phyloP scores from a whole-genome alignment of 2,329 filamentous ascomycete genomes.

The Trichoderma atroviride region DNA sequence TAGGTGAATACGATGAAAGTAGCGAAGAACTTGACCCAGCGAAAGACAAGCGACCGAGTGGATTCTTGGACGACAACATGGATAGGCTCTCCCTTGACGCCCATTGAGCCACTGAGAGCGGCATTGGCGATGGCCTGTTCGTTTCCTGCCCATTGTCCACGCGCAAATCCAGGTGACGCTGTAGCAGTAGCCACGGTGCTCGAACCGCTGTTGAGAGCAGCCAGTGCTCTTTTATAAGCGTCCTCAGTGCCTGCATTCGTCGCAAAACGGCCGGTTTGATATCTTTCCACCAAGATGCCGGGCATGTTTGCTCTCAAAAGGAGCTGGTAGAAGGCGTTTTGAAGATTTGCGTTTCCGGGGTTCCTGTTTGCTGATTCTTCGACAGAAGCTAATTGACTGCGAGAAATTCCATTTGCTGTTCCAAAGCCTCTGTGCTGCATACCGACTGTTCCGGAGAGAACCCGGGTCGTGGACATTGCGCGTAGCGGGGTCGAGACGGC shows the following conservation, averaged over 20 bases:
- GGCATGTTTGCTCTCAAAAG: slow-evolving; percentile 91
- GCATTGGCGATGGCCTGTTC: slow-evolving; percentile 39
- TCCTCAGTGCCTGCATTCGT: slow-evolving; percentile 76
- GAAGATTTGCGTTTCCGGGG: slow-evolving; percentile 80
- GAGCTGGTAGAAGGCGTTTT: slow-evolving; percentile 92
- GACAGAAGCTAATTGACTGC: slow-evolving; percentile 75
- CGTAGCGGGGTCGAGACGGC: slow-evolving; percentile 31
- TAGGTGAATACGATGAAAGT: slow-evolving; percentile 80
- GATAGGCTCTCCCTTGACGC: slow-evolving; percentile 80
- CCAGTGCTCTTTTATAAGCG: slow-evolving; percentile 75
- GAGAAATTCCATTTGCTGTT: slow-evolving; percentile 54
- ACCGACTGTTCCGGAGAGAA: slow-evolving; percentile 9
- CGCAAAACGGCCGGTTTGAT: slow-evolving; percentile 83
- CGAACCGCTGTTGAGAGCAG: slow-evolving; percentile 38
- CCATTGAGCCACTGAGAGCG: slow-evolving; percentile 48
- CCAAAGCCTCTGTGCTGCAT: slow-evolving; percentile 41
- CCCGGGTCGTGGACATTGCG: slow-evolving; percentile 30
- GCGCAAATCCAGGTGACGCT: slow-evolving; percentile 30
- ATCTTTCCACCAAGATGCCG: slow-evolving; percentile 86
- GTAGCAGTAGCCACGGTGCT: slow-evolving; percentile 34
- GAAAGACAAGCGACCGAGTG: slow-evolving; percentile 75
- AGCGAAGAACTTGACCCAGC: slow-evolving; percentile 85
- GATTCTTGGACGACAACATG: slow-evolving; percentile 96
- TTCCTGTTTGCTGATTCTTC: slow-evolving; percentile 95
- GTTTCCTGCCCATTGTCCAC: slow-evolving; percentile 37